These are phyloP conservation scores for Mycena kentingensis DNA, from an alignment of 768 basidiomycete genomes.

Conservation along the genomic window DNA sequence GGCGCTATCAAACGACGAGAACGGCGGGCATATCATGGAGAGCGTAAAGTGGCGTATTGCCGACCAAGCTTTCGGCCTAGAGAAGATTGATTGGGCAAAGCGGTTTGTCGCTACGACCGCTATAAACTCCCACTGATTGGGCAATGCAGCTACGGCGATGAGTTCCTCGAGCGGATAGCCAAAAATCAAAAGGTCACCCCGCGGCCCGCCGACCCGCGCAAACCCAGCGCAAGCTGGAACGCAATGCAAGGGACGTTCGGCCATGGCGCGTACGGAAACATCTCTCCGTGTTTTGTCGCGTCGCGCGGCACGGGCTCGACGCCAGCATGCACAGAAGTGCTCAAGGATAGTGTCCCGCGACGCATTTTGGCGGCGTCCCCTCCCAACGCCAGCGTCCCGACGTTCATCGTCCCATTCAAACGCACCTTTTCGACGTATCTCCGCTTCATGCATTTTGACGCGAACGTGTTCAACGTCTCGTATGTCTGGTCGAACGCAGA, in stretches of 20 bases:
- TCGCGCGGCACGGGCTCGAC: not conserved
- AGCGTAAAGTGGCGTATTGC: constrained; percentile 40
- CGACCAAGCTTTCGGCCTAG: constrained; percentile 37
- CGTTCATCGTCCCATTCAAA: constrained; percentile 37
- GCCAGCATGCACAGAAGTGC: constrained; percentile 25
- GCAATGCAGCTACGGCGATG: constrained; percentile 28
- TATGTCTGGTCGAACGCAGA: constrained; percentile 40
- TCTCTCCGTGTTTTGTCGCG: constrained; percentile 38
- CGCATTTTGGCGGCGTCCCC: constrained; percentile 29
- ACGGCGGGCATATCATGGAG: constrained; percentile 37
- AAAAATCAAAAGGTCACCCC: constrained; percentile 28
- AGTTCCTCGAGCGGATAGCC: constrained; percentile 22
- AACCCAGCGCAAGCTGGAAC: constrained; percentile 25
- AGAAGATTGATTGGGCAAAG: constrained; percentile 41
- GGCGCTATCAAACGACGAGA: constrained; percentile 43
- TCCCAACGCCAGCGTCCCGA: constrained; percentile 23
- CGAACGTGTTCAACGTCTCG: constrained; percentile 41
- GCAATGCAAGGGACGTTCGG: constrained; percentile 32
- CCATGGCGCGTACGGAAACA: constrained; percentile 39
- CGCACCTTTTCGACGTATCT: constrained; percentile 41
- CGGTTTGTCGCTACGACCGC: too few relatives aligned
- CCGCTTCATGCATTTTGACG: constrained; percentile 39
- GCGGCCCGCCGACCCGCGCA: constrained; percentile 26
- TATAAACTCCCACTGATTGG: too few relatives aligned
- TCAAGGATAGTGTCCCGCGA: constrained; percentile 30